These are phyloP conservation scores for Chaetomium cochliodes DNA, from an alignment of 495 filamentous ascomycete genomes.

Conservation along the genomic window DNA sequence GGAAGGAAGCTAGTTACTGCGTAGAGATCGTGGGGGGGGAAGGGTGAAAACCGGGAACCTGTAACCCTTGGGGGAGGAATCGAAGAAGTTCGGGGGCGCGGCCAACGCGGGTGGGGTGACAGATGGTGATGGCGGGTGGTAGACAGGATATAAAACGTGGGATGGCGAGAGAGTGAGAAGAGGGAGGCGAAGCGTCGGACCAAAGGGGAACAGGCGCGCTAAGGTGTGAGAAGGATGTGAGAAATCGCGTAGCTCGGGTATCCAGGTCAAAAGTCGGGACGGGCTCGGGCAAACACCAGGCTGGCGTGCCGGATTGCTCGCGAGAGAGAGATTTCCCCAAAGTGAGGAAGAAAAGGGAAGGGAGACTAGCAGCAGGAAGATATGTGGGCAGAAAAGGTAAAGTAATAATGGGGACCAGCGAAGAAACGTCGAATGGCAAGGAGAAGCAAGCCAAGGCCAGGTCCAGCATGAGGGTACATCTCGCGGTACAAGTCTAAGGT, in stretches of 20 bases:
- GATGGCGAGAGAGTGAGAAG: neutral
- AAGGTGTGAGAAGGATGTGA: conserved; percentile 4
- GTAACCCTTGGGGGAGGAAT: neutral
- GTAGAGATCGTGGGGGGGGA: neutral
- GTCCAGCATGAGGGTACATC: conserved; percentile 22
- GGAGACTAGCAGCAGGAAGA: conserved; percentile 21
- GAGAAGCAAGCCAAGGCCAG: conserved; percentile 20
- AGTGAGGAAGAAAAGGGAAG: conserved; percentile 31
- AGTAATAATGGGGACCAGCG: conserved; percentile 43
- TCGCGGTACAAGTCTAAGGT: conserved; percentile 19
- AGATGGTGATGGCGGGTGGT: conserved; percentile 15
- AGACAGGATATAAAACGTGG: conserved; percentile 20
- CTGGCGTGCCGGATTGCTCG: conserved; percentile 22
- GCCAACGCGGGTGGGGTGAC: conserved; percentile 17
- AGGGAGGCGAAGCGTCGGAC: neutral
- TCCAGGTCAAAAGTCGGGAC: neutral
- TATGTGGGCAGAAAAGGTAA: conserved; percentile 33
- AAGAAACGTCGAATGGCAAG: conserved; percentile 35
- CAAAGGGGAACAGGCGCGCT: conserved; percentile 3
- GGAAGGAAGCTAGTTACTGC: neutral
- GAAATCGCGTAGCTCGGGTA: conserved; percentile 8
- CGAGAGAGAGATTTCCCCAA: conserved; percentile 23
- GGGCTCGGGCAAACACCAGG: conserved; percentile 24
- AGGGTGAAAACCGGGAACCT: too few species aligned
- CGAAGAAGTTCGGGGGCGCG: conserved; percentile 10